A percentile compares a stretch with the other conserved stretches of the same genome.
Conservation (phyloP, 805 yeast genomes). For the Cyberlindnera maclurae region DNA sequence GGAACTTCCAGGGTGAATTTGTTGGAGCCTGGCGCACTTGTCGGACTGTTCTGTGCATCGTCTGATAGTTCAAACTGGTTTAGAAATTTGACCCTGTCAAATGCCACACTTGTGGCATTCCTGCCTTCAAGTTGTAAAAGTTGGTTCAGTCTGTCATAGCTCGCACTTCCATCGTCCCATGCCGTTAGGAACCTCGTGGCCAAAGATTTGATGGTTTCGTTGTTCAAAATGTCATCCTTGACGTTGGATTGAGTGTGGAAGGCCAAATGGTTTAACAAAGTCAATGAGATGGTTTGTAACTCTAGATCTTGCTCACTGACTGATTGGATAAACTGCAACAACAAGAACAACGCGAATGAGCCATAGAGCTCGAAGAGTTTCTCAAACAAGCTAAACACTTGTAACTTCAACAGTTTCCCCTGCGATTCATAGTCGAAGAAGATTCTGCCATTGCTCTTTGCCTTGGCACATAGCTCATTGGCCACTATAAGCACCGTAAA, state of each 20-base stretch:
- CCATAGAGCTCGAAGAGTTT: slow-evolving; percentile 30
- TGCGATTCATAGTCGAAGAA: slow-evolving; percentile 11
- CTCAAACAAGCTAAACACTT: slow-evolving; percentile 25
- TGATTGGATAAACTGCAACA: slow-evolving; percentile 28
- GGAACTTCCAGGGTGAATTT: not conserved
- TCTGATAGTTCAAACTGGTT: slow-evolving; percentile 3
- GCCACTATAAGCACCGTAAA: slow-evolving; percentile 9
- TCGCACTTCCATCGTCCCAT: slow-evolving; percentile 31
- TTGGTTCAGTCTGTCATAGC: slow-evolving; percentile 13
- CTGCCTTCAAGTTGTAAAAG: slow-evolving; percentile 1
- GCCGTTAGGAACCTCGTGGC: slow-evolving; percentile 19
- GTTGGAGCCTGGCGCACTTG: not conserved
- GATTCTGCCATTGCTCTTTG: slow-evolving; percentile 9
- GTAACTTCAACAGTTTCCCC: slow-evolving; percentile 17
- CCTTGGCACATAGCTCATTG: slow-evolving; percentile 14
- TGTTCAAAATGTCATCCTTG: slow-evolving; percentile 13
- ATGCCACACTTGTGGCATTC: not conserved
- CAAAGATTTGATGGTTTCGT: slow-evolving; percentile 20
- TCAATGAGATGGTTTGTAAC: slow-evolving; percentile 27
- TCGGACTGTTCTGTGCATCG: not conserved
- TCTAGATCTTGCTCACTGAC: slow-evolving; percentile 28
- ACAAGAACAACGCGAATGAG: slow-evolving; percentile 27
- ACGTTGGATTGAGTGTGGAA: slow-evolving; percentile 15
- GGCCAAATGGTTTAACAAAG: slow-evolving; percentile 25
- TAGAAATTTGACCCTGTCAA: slow-evolving; percentile 5